phyloP scores from a whole-genome alignment of 495 filamentous ascomycete species.

The Hapsidospora chrysogenum region DNA sequence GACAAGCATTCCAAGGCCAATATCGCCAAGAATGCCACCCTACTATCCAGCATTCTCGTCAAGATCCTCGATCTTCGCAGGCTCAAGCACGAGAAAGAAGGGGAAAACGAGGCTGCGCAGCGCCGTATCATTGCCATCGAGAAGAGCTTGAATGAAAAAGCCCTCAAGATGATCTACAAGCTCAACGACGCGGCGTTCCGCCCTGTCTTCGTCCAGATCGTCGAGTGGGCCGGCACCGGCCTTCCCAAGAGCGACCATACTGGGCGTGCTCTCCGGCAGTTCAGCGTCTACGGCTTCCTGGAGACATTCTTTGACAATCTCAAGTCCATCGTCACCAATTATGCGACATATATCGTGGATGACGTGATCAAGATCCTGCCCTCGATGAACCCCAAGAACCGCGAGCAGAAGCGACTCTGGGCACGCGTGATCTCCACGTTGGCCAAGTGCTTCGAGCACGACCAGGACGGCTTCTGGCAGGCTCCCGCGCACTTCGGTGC shows the following conservation, averaged over 20 bases:
- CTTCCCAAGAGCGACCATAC: constrained; percentile 42
- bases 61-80: constrained; percentile 57
- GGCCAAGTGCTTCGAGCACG: constrained; percentile 58
- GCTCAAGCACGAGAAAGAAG: constrained; percentile 15
- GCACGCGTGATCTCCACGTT: constrained; percentile 48
- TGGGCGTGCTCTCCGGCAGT: constrained; percentile 35
- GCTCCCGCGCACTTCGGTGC: constrained; percentile 64
- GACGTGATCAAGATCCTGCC: constrained; percentile 47
- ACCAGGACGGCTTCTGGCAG: constrained; percentile 75
- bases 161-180: constrained; percentile 85
- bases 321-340: constrained; percentile 86
- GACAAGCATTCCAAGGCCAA: constrained; percentile 59
- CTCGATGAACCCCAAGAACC: constrained; percentile 27
- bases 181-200: constrained; percentile 91
- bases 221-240: constrained; percentile 53
- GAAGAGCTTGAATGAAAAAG: constrained; percentile 41
- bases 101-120: not conserved
- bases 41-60: constrained; percentile 54
- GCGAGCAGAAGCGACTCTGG: constrained; percentile 41
- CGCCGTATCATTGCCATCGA: constrained; percentile 35
- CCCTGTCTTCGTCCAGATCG: constrained; percentile 68
- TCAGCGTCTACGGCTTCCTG: constrained; percentile 66
- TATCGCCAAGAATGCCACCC: constrained; percentile 48
- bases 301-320: constrained; percentile 63
- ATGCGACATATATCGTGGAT: constrained; percentile 72